Conservation (phyloP, 129 eudicot genomes). For the Tagetes patula region DNA sequence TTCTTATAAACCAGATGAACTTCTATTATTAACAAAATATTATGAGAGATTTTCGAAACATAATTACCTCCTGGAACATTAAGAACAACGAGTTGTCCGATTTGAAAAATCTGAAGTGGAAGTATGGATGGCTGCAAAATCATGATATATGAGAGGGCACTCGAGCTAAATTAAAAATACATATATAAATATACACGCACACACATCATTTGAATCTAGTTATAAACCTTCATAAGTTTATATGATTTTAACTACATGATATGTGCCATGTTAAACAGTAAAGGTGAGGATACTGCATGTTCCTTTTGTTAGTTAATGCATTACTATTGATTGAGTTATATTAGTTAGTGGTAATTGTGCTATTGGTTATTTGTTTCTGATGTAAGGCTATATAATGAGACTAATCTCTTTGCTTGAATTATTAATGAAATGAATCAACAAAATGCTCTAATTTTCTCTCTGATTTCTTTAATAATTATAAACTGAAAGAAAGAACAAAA, state of each 20-base stretch:
- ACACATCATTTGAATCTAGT: not conserved
- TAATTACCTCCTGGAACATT: conserved; percentile 58
- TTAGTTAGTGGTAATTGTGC: too few relatives aligned
- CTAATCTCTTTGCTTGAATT: too few relatives aligned
- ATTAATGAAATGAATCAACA: too few relatives aligned
- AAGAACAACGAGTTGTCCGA: conserved; percentile 60
- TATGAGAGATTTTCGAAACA: not conserved
- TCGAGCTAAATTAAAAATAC: not conserved
- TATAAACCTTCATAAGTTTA: too few relatives aligned
- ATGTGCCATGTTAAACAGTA: too few relatives aligned
- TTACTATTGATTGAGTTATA: too few relatives aligned
- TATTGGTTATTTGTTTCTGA: too few relatives aligned
- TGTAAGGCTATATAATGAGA: too few relatives aligned
- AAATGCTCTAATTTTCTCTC: too few relatives aligned
- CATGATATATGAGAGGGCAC: conserved; percentile 2
- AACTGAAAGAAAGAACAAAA: conserved; percentile 2
- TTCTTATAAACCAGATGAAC: conserved; percentile 1
- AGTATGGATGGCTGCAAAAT: conserved; percentile 54
- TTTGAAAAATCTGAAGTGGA: conserved; percentile 54
- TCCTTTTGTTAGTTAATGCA: too few relatives aligned
- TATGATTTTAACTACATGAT: too few relatives aligned
- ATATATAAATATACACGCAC: not conserved
- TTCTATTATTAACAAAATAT: not conserved
- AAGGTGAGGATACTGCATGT: too few relatives aligned
- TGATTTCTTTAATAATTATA: not conserved